A percentile compares a stretch with the other conserved stretches of the same genome.
phyloP scores from a whole-genome alignment of 306 rosid genomes.

The Pyrus betulifolia region DNA sequence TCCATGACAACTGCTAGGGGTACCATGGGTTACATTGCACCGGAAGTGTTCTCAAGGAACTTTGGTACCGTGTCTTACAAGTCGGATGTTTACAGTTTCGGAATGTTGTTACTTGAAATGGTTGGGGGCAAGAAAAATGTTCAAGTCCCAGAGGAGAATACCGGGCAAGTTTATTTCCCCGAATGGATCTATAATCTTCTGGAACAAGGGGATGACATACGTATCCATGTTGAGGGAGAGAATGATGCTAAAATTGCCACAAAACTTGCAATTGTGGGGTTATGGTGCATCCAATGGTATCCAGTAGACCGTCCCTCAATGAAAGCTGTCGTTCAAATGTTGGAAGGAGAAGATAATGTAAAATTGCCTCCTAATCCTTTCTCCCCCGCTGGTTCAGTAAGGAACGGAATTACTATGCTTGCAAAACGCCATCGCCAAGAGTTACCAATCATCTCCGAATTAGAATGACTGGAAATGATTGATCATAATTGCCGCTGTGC shows the following conservation, averaged over 20 bases:
- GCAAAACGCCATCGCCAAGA: not conserved
- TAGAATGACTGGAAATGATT: not conserved
- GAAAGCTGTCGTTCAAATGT: not conserved
- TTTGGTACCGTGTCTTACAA: not conserved
- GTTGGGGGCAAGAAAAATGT: not conserved
- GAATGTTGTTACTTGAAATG: not conserved
- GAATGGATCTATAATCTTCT: not conserved
- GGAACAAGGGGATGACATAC: not conserved
- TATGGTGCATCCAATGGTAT: not conserved
- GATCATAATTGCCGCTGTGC: not conserved
- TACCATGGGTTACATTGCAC: not conserved
- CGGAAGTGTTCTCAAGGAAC: not conserved
- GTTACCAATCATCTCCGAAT: not conserved
- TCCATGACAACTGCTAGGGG: not conserved
- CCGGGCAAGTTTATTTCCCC: not conserved
- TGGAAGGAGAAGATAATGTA: not conserved
- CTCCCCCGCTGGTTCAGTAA: not conserved
- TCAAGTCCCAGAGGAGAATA: not conserved
- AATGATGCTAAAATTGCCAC: not conserved
- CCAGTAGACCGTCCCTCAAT: not conserved
- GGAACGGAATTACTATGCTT: not conserved
- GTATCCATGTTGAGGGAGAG: not conserved
- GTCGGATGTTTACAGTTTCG: not conserved
- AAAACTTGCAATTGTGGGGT: not conserved
- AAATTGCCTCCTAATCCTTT: not conserved